A percentile compares a stretch with the other conserved stretches of the same genome.
phyloP scores from a whole-genome alignment of 2,329 filamentous ascomycete genomes.

The Colletotrichum plurivorum region DNA sequence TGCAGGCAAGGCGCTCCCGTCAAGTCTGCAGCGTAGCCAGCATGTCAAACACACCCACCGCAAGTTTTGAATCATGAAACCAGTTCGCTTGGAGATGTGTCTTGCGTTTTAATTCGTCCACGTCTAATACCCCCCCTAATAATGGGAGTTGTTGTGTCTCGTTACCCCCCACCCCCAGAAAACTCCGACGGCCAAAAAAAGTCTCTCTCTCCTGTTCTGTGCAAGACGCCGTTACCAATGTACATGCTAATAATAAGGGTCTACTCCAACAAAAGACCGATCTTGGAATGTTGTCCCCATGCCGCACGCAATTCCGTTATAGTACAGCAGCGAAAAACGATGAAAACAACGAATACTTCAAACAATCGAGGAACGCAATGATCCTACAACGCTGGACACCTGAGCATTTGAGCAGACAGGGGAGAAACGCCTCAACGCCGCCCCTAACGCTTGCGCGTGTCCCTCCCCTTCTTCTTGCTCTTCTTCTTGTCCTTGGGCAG shows the following conservation, averaged over 20 bases:
- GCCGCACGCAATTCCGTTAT: slow-evolving; percentile 2
- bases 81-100: slow-evolving; percentile 9
- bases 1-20: too few species aligned
- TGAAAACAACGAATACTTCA: not conserved
- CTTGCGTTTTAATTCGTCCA: slow-evolving; percentile 11
- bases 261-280: slow-evolving; percentile 16
- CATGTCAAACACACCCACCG: too few species aligned
- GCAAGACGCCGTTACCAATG: slow-evolving; percentile 19
- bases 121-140: slow-evolving; percentile 6
- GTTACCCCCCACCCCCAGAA: slow-evolving; percentile 1
- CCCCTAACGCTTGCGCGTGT: slow-evolving; percentile 65
- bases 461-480: slow-evolving; percentile 71
- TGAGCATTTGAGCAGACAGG: too few species aligned
- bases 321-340: slow-evolving; percentile 16
- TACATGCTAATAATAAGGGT: slow-evolving; percentile 21
- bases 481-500: slow-evolving; percentile 76
- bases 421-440: not conserved
- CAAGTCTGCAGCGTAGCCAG: too few species aligned
- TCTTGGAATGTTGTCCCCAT: slow-evolving; percentile 7
- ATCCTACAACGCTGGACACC: not conserved
- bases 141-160: not conserved
- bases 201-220: not conserved
- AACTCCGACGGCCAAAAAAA: slow-evolving; percentile 25
- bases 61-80: not conserved
- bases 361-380: slow-evolving; percentile 4